Percentiles rank a stretch among this genome's conserved stretches.
phyloP scores from a whole-genome alignment of 73 alveolate species.

The Paramecium pentaurelia region DNA sequence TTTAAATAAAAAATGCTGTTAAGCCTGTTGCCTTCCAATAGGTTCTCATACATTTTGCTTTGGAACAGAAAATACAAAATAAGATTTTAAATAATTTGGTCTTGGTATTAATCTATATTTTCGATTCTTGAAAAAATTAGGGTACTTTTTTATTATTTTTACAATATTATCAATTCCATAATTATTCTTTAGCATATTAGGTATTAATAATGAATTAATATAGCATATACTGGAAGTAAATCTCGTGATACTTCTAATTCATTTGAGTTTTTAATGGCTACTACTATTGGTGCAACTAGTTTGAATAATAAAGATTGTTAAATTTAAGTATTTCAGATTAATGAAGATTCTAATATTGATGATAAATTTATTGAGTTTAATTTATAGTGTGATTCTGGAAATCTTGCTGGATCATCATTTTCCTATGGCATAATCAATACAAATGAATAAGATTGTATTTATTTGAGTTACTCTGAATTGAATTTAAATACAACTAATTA shows the following conservation, averaged over 20 bases:
- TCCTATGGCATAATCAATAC: not conserved
- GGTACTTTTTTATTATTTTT: not conserved
- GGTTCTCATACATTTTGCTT: not conserved
- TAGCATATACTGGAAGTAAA: not conserved
- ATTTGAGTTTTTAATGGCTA: not conserved
- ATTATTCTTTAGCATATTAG: not conserved
- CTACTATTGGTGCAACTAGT: conserved; percentile 23
- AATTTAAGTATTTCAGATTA: too few relatives aligned
- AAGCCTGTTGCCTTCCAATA: not conserved
- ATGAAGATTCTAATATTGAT: not conserved
- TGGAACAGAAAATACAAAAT: not conserved
- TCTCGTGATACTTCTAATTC: not conserved
- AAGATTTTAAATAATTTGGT: not conserved
- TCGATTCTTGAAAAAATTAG: not conserved
- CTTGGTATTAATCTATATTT: conserved; percentile 24
- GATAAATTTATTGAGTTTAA: not conserved
- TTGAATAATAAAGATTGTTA: not conserved
- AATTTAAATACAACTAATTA: not conserved
- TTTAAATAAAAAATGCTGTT: not conserved
- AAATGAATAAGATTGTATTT: conserved; percentile 6
- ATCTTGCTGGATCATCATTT: not conserved
- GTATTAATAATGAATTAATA: not conserved
- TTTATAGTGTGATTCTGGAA: not conserved
- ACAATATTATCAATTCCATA: not conserved
- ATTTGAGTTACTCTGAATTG: not conserved